These are phyloP conservation scores for Cerioporus squamosus DNA, from an alignment of 1,284 basidiomycete species.

Conservation along the genomic window DNA sequence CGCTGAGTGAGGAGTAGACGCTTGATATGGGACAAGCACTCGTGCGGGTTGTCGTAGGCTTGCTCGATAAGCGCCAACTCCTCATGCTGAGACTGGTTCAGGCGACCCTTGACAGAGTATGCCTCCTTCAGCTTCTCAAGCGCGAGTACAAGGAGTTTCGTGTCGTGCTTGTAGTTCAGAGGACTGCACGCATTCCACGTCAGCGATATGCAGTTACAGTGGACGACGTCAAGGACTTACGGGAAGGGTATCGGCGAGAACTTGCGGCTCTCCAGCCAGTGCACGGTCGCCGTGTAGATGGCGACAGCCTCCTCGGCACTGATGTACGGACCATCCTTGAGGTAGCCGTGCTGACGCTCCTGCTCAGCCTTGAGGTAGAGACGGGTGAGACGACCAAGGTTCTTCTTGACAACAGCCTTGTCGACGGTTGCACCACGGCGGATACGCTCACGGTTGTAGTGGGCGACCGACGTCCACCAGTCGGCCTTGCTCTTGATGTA, in stretches of 20 bases:
- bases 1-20: constrained; percentile 93
- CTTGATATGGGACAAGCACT: constrained; percentile 96
- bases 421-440: constrained; percentile 98
- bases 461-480: constrained; percentile 98
- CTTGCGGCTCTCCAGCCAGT: constrained; percentile 96
- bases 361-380: constrained; percentile 98
- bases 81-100: constrained; percentile 96
- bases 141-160: constrained; percentile 92
- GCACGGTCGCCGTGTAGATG: constrained; percentile 96
- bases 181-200: constrained; percentile 51
- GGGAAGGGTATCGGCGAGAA: constrained; percentile 98
- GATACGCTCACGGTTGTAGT: constrained; percentile 94
- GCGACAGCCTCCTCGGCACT: constrained; percentile 97
- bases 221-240: constrained; percentile 41
- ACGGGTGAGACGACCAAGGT: constrained; percentile 87
- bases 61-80: constrained; percentile 96
- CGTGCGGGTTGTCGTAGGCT: constrained; percentile 94
- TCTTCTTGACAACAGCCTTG: constrained; percentile 98
- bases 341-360: constrained; percentile 94
- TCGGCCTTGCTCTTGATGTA: constrained; percentile 99
- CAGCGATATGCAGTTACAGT: constrained; percentile 8
- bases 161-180: constrained; percentile 97
- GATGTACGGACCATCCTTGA: constrained; percentile 97
- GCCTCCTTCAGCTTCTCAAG: constrained; percentile 98
- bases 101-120: constrained; percentile 95